Percentiles rank a stretch among this genome's conserved stretches.
Conservation (phyloP, 495 filamentous ascomycete genomes). For the Neurospora africana region DNA sequence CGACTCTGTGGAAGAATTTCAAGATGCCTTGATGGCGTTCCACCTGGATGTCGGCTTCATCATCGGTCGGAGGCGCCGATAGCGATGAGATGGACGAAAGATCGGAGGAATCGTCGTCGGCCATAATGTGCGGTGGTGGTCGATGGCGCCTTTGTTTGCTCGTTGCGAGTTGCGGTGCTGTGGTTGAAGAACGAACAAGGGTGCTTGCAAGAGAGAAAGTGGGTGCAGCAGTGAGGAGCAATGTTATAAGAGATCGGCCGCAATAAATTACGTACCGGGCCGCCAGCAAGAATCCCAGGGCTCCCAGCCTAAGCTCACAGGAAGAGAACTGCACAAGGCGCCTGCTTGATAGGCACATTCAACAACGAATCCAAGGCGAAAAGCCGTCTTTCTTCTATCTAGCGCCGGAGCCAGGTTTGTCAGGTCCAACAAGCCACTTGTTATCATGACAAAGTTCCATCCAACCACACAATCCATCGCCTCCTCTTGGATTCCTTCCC, state of each 20-base stretch:
- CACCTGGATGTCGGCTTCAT: constrained; percentile 40
- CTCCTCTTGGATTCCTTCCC: neutral
- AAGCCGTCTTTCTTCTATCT: neutral
- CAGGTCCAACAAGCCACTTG: neutral
- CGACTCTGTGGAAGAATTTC: constrained; percentile 46
- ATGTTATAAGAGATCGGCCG: constrained; percentile 19
- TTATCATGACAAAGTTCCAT: neutral
- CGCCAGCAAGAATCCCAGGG: constrained; percentile 15
- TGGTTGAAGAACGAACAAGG: constrained; percentile 6
- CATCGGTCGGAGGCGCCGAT: constrained; percentile 42
- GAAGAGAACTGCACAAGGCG: constrained; percentile 4
- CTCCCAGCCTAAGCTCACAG: constrained; percentile 12
- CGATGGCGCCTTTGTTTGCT: constrained; percentile 3
- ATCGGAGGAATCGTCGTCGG: constrained; percentile 44
- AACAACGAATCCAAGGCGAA: constrained; percentile 6
- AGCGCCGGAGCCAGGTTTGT: neutral
- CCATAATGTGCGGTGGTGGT: constrained; percentile 26
- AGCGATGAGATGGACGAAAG: constrained; percentile 44
- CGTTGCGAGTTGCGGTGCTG: constrained; percentile 7
- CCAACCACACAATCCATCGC: neutral
- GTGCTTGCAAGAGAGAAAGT: constrained; percentile 6
- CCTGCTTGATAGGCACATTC: constrained; percentile 21
- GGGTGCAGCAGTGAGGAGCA: constrained; percentile 17
- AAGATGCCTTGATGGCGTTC: constrained; percentile 41
- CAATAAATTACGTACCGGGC: constrained; percentile 27